phyloP scores from a whole-genome alignment of 495 filamentous ascomycete genomes.

The Trypethelium eluteriae region DNA sequence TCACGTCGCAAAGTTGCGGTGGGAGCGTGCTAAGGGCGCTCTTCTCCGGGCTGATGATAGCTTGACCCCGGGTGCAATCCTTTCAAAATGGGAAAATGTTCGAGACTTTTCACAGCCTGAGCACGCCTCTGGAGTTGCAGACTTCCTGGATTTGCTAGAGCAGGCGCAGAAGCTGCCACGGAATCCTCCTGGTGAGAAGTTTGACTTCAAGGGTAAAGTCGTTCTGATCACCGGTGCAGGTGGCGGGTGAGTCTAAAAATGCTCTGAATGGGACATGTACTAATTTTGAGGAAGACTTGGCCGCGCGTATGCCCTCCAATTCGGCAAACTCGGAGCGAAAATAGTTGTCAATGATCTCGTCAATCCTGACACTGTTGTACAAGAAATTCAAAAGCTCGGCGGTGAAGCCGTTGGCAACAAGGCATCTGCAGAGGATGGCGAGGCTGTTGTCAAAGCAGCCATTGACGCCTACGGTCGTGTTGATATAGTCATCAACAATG shows the following conservation, averaged over 20 bases:
- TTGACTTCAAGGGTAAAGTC: constrained; percentile 86
- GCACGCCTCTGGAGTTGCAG: constrained; percentile 77
- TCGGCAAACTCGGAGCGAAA: constrained; percentile 80
- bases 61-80: constrained; percentile 79
- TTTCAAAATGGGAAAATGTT: constrained; percentile 82
- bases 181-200: constrained; percentile 62
- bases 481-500: constrained; percentile 94
- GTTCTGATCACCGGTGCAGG: constrained; percentile 90
- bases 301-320: constrained; percentile 83
- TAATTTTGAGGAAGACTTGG: constrained; percentile 55
- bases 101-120: constrained; percentile 77
- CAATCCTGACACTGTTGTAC: constrained; percentile 85
- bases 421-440: constrained; percentile 88
- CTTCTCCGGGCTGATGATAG: constrained; percentile 82
- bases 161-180: constrained; percentile 66
- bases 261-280: constrained; percentile 16
- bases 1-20: constrained; percentile 85
- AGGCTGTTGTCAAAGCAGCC: constrained; percentile 81
- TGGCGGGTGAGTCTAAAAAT: constrained; percentile 50
- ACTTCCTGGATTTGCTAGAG: constrained; percentile 84
- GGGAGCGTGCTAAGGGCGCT: constrained; percentile 89
- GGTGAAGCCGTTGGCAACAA: constrained; percentile 91
- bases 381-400: constrained; percentile 83
- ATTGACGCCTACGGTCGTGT: constrained; percentile 92
- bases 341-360: constrained; percentile 93